Evolutionary conservation across 140 eudicot species (phyloP).

Genomic region (Bidens hawaiensis): DNA sequence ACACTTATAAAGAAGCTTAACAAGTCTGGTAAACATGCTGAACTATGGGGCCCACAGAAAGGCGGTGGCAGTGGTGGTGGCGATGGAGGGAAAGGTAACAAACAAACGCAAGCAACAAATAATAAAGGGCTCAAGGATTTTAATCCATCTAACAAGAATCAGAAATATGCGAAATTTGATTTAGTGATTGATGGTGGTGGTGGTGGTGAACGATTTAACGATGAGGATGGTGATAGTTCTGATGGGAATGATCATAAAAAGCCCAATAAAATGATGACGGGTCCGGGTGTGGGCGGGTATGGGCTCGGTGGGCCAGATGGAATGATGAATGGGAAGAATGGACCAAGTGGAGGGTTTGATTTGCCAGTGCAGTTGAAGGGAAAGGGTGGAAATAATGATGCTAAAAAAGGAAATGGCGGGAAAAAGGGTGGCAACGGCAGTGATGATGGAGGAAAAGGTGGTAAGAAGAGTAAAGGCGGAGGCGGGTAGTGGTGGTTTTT

Average conservation of each 20-base stretch:
- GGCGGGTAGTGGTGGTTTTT: conserved; percentile 34
- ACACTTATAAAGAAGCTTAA: conserved; percentile 65
- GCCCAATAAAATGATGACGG: conserved; percentile 39
- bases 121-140: conserved; percentile 46
- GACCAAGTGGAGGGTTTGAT: conserved; percentile 48
- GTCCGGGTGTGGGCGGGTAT: conserved; percentile 36
- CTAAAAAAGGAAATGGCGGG: conserved; percentile 31
- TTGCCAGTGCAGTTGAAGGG: conserved; percentile 43
- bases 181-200: conserved; percentile 44
- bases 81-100: conserved; percentile 44
- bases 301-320: conserved; percentile 37
- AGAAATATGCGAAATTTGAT: conserved; percentile 60
- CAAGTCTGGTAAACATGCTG: conserved; percentile 78
- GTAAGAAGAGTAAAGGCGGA: conserved; percentile 27
- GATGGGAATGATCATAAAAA: conserved; percentile 36
- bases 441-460: background rate
- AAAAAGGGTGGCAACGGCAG: conserved; percentile 28
- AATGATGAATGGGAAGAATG: conserved; percentile 45
- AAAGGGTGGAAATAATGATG: conserved; percentile 39
- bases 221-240: conserved; percentile 18
- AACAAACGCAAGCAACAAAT: conserved; percentile 35
- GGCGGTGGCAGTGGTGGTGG: conserved; percentile 36
- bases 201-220: conserved; percentile 14
- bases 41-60: conserved; percentile 68
- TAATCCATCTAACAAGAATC: conserved; percentile 51